Evolutionary conservation across 2,329 filamentous ascomycete genomes (phyloP).

Genomic region (Immersiporthe knoxdaviesiana): DNA sequence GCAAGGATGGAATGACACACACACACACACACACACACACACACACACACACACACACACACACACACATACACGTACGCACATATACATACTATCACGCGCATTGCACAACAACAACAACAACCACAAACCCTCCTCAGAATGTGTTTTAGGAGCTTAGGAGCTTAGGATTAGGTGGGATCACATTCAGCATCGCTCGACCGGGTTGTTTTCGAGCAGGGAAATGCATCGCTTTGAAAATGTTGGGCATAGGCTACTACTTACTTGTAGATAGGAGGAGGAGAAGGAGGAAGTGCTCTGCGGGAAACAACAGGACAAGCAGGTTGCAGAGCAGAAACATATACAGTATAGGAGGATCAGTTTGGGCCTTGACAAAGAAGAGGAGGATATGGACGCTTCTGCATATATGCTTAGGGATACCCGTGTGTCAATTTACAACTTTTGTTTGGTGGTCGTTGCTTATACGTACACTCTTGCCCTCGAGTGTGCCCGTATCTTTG

Average conservation of each 20-base stretch:
- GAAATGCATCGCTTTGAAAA: not conserved
- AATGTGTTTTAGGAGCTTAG: not conserved
- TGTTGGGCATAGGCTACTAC: not conserved
- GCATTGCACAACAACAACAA: too few species aligned
- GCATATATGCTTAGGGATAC: conserved; percentile 1
- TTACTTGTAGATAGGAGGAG: not conserved
- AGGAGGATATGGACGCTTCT: not conserved
- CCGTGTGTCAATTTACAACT: not conserved
- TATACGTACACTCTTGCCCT: not conserved
- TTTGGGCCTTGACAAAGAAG: not conserved
- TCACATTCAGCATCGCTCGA: not conserved
- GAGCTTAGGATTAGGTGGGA: not conserved
- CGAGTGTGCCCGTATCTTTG: too few species aligned
- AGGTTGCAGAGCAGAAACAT: not conserved
- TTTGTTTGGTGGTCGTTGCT: not conserved
- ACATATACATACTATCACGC: not conserved
- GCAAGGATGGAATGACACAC: not conserved
- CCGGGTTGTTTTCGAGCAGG: not conserved
- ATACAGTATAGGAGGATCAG: not conserved
- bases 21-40: not conserved
- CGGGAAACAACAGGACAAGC: not conserved
- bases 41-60: not conserved
- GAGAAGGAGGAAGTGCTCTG: not conserved
- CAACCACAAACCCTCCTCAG: not conserved
- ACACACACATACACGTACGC: not conserved